These are phyloP conservation scores for Glycine soja DNA, from an alignment of 306 rosid genomes.

Conservation along the genomic window DNA sequence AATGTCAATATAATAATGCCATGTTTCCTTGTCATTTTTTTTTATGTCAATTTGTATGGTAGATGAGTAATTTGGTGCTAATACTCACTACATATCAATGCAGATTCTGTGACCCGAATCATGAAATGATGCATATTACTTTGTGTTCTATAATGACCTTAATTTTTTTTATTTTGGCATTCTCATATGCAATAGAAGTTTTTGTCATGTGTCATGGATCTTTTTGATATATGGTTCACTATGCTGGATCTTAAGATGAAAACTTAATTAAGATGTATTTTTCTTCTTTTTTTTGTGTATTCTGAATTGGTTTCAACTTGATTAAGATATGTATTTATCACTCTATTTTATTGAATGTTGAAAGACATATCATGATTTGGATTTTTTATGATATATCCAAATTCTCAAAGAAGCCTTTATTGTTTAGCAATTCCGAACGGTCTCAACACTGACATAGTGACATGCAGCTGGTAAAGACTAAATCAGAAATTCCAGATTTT, in stretches of 20 bases:
- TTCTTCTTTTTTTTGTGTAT: neutral
- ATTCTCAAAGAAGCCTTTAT: too few relatives aligned
- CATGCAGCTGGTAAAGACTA: too few relatives aligned
- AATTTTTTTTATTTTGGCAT: conserved; percentile 15
- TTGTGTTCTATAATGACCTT: conserved; percentile 14
- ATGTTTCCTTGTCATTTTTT: conserved; percentile 22
- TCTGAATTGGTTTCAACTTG: conserved; percentile 12
- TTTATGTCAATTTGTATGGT: conserved; percentile 29
- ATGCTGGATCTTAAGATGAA: neutral
- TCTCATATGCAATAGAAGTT: conserved; percentile 23
- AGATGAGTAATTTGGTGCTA: neutral
- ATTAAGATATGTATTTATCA: too few relatives aligned
- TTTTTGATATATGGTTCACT: neutral
- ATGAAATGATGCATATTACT: conserved; percentile 35
- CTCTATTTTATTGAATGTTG: too few relatives aligned
- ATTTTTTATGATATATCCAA: too few relatives aligned
- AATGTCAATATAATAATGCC: conserved; percentile 1
- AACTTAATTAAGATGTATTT: conserved; percentile 8
- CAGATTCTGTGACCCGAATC: conserved; percentile 17
- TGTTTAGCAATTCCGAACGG: too few relatives aligned
- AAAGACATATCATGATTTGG: too few relatives aligned
- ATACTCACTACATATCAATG: conserved; percentile 23
- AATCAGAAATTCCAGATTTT: too few relatives aligned
- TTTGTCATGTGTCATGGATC: conserved; percentile 7
- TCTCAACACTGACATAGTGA: too few relatives aligned